Evolutionary conservation across 2,329 filamentous ascomycete species (phyloP).

Genomic region (Phaeophleospora eucalypticola): DNA sequence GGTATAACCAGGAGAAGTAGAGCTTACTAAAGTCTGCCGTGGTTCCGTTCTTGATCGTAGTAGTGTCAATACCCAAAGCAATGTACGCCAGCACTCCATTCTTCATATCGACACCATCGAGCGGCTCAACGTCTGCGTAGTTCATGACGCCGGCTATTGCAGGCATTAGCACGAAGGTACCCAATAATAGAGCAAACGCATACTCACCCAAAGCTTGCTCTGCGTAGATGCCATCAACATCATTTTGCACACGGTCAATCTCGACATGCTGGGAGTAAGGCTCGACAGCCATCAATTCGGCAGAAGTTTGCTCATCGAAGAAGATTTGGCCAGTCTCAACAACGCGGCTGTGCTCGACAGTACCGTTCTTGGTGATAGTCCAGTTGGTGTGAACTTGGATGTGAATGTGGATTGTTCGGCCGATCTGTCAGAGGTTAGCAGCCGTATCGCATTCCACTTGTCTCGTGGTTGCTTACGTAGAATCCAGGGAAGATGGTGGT

Average conservation of each 20-base stretch:
- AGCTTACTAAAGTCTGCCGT: neutral
- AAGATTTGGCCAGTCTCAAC: conserved; percentile 11
- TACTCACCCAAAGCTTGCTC: conserved; percentile 1
- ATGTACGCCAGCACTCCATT: conserved; percentile 12
- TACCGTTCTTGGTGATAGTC: conserved; percentile 6
- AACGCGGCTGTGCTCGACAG: conserved; percentile 4
- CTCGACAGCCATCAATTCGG: conserved; percentile 6
- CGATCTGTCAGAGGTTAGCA: no score
- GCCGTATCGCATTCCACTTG: no score
- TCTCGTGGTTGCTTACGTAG: no score
- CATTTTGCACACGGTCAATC: conserved; percentile 4
- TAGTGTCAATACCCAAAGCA: conserved; percentile 8
- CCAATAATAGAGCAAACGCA: neutral
- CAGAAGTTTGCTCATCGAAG: conserved; percentile 2
- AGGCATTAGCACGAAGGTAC: neutral
- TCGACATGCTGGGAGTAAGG: conserved; percentile 4
- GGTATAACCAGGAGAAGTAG: neutral
- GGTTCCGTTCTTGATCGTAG: conserved; percentile 7
- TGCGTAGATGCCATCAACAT: neutral
- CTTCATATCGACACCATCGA: conserved; percentile 4
- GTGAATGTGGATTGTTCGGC: conserved; percentile 8
- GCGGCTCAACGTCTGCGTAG: conserved; percentile 6
- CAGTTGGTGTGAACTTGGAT: conserved; percentile 9
- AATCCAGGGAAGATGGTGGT: conserved; percentile 8
- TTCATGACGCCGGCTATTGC: conserved; percentile 5